Evolutionary conservation across 768 basidiomycete species (phyloP).

Genomic region (Cyclocybe cylindracea): DNA sequence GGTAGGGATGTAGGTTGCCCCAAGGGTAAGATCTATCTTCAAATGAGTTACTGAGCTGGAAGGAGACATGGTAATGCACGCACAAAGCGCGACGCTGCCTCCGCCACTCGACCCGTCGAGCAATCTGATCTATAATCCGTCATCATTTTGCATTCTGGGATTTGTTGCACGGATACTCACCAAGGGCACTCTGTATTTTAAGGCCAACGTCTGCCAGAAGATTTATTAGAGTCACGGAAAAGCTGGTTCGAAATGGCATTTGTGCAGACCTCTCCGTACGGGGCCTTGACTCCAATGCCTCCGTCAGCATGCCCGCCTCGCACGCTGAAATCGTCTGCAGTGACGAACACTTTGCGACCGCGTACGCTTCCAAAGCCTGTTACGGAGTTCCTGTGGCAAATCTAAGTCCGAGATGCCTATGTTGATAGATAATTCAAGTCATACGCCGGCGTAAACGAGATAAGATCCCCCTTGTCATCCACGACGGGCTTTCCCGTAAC

Average conservation of each 20-base stretch:
- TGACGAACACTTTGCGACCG: slow-evolving; percentile 37
- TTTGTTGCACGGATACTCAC: slow-evolving; percentile 17
- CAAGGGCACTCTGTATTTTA: slow-evolving; percentile 35
- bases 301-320: slow-evolving; percentile 45
- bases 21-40: slow-evolving; percentile 31
- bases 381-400: slow-evolving; percentile 31
- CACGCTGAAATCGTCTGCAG: slow-evolving; percentile 43
- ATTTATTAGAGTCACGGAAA: neutral
- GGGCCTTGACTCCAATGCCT: slow-evolving; percentile 38
- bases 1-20: slow-evolving; percentile 40
- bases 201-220: slow-evolving; percentile 28
- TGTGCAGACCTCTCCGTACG: slow-evolving; percentile 36
- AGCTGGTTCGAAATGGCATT: neutral
- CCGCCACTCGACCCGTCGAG: slow-evolving; percentile 44
- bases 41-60: neutral
- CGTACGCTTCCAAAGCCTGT: slow-evolving; percentile 37
- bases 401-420: neutral
- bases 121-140: slow-evolving; percentile 32
- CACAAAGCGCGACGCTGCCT: slow-evolving; percentile 40
- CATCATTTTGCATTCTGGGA: neutral
- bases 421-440: neutral
- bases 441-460: slow-evolving; percentile 36
- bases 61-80: neutral
- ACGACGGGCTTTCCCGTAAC: slow-evolving; percentile 35
- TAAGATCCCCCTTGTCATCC: slow-evolving; percentile 28